These are phyloP conservation scores for Persicaria maculosa DNA, from an alignment of 148 eudicot genomes.

Conservation along the genomic window DNA sequence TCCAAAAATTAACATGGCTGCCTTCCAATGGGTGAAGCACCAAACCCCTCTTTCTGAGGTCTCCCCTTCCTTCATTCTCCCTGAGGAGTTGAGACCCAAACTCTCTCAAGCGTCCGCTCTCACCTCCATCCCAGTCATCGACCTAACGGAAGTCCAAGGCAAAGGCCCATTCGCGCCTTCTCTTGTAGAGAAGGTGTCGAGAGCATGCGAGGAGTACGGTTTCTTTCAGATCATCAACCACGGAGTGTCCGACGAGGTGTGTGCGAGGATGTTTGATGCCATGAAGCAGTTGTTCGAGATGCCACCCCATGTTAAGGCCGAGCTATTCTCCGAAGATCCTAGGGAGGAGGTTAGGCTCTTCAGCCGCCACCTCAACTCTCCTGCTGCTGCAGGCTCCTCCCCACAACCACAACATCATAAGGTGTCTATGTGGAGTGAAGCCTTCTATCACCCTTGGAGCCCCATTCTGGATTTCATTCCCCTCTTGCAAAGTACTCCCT, in stretches of 20 bases:
- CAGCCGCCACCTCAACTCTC: constrained; percentile 17
- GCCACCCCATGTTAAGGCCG: constrained; percentile 24
- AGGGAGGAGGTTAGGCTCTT: constrained; percentile 28
- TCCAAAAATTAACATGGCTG: neutral
- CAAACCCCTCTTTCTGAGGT: constrained; percentile 15
- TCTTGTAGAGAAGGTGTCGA: constrained; percentile 15
- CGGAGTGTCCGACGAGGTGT: constrained; percentile 25
- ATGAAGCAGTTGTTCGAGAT: constrained; percentile 22
- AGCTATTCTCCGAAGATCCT: constrained; percentile 12
- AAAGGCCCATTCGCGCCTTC: neutral
- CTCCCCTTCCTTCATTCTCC: constrained; percentile 20
- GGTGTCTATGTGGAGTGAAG: constrained; percentile 27
- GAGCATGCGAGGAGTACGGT: constrained; percentile 32
- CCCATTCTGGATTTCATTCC: constrained; percentile 12
- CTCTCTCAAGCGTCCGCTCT: constrained; percentile 10
- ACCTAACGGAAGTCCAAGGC: neutral
- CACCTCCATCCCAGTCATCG: constrained; percentile 22
- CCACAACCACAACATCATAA: neutral
- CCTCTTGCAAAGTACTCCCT: constrained; percentile 16
- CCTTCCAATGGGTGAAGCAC: constrained; percentile 23
- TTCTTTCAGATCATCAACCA: constrained; percentile 29
- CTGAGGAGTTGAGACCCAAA: constrained; percentile 20
- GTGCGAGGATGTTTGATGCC: constrained; percentile 20
- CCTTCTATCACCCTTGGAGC: constrained; percentile 27
- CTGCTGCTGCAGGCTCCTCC: neutral